Conservation (phyloP, 108 stramenopile genomes). For the Schizochytrium sp. region DNA sequence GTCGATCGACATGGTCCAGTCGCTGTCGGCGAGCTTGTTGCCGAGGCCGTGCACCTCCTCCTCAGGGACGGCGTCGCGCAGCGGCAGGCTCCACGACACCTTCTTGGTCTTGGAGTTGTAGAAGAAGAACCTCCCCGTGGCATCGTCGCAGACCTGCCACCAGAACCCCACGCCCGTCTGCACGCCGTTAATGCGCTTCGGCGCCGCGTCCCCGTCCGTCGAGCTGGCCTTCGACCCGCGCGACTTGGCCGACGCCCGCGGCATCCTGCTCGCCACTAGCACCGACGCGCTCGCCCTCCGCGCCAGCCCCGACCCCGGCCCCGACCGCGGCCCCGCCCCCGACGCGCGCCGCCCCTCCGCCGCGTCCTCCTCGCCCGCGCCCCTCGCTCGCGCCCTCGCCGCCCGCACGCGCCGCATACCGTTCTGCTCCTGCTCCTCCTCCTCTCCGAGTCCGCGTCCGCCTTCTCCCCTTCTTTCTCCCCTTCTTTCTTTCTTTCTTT, state of each 20-base stretch:
- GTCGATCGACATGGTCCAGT: neutral
- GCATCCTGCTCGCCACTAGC: too few relatives aligned
- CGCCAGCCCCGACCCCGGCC: too few relatives aligned
- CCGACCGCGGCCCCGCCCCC: too few relatives aligned
- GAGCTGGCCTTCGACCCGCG: neutral
- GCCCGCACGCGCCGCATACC: too few relatives aligned
- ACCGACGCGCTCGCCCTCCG: too few relatives aligned
- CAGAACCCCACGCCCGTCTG: neutral
- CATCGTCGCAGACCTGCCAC: neutral
- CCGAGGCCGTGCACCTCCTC: neutral
- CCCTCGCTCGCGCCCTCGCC: too few relatives aligned
- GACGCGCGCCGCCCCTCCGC: too few relatives aligned
- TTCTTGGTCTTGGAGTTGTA: neutral
- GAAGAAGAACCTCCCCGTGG: neutral
- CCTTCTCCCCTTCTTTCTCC: too few relatives aligned
- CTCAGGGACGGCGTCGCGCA: neutral
- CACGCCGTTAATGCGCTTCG: neutral
- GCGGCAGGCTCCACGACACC: neutral
- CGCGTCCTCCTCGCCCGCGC: too few relatives aligned
- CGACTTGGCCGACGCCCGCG: neutral
- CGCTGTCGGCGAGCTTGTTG: neutral
- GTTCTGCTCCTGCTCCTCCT: too few relatives aligned
- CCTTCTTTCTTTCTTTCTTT: too few relatives aligned
- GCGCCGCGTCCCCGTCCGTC: neutral
- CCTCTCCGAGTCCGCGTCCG: too few relatives aligned